These are phyloP conservation scores for Yarrowia keelungensis DNA, from an alignment of 805 yeast species.

Conservation along the genomic window DNA sequence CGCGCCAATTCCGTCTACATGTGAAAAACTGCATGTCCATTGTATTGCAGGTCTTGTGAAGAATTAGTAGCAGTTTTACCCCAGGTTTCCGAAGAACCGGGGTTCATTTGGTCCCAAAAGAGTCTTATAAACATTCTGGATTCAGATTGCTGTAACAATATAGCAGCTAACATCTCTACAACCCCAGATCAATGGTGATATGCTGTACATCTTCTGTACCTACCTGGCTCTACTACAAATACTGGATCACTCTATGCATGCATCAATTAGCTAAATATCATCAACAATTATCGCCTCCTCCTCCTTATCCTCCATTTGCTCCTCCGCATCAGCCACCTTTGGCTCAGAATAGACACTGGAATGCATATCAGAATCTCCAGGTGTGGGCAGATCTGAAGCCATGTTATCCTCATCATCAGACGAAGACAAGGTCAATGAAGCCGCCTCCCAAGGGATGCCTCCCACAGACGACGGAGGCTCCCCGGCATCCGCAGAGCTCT, in stretches of 20 bases:
- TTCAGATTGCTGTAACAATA: no score
- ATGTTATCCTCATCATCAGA: slow-evolving; percentile 29
- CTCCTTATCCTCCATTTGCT: neutral
- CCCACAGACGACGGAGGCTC: slow-evolving; percentile 29
- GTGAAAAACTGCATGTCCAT: slow-evolving; percentile 20
- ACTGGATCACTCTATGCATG: slow-evolving; percentile 18
- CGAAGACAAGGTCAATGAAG: slow-evolving; percentile 29
- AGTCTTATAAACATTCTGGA: no score
- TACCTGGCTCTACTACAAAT: neutral
- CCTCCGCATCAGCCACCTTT: slow-evolving; percentile 8
- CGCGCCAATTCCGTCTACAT: neutral
- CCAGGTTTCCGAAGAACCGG: neutral
- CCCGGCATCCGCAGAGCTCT: slow-evolving; percentile 28
- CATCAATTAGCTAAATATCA: slow-evolving; percentile 31
- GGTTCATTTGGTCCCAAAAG: no score
- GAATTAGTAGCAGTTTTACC: neutral
- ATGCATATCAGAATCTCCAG: slow-evolving; percentile 35
- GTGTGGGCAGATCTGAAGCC: slow-evolving; percentile 25
- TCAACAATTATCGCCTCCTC: slow-evolving; percentile 30
- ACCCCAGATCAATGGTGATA: no score
- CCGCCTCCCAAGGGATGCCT: slow-evolving; percentile 32
- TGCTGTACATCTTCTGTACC: no score
- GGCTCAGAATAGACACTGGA: slow-evolving; percentile 32
- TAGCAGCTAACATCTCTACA: no score
- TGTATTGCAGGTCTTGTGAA: no score